Evolutionary conservation across 495 filamentous ascomycete species (phyloP).

Genomic region (Oleoguttula mirabilis): DNA sequence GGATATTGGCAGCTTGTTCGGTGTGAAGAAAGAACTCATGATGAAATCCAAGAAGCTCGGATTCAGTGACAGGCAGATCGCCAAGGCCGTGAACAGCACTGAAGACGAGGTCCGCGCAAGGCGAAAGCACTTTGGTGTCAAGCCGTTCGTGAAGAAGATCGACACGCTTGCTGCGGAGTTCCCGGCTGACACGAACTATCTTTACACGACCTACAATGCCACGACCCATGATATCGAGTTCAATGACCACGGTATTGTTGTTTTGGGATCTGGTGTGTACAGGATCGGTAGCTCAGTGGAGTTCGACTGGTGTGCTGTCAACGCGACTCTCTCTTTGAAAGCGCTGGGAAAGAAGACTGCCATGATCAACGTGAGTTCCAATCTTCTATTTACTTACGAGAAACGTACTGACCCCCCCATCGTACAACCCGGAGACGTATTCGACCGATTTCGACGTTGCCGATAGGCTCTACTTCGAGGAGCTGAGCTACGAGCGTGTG

Average conservation of each 20-base stretch:
- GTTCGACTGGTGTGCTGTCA: conserved; percentile 98
- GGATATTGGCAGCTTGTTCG: conserved; percentile 74
- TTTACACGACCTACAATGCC: conserved; percentile 97
- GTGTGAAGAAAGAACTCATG: conserved; percentile 74
- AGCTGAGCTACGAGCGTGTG: conserved; percentile 90
- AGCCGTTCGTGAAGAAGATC: conserved; percentile 91
- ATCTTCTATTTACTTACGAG: not conserved
- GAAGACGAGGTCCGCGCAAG: conserved; percentile 85
- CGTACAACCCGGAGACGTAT: conserved; percentile 78
- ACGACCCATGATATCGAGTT: conserved; percentile 91
- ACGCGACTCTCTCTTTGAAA: conserved; percentile 72
- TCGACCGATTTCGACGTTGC: conserved; percentile 85
- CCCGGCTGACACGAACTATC: conserved; percentile 92
- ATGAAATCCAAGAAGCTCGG: conserved; percentile 91
- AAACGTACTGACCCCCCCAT: conserved; percentile 1
- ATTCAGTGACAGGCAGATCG: conserved; percentile 94
- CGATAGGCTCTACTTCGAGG: conserved; percentile 95
- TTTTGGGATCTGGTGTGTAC: conserved; percentile 91
- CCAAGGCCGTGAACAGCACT: conserved; percentile 64
- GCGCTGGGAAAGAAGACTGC: conserved; percentile 93
- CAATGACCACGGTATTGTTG: conserved; percentile 80
- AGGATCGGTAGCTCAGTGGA: conserved; percentile 95
- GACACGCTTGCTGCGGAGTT: conserved; percentile 96
- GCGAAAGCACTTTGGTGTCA: conserved; percentile 73
- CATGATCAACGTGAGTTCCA: conserved; percentile 65